Base-by-base conservation (phyloP, 345 rosid genomes). In the Linum lewisii region DNA sequence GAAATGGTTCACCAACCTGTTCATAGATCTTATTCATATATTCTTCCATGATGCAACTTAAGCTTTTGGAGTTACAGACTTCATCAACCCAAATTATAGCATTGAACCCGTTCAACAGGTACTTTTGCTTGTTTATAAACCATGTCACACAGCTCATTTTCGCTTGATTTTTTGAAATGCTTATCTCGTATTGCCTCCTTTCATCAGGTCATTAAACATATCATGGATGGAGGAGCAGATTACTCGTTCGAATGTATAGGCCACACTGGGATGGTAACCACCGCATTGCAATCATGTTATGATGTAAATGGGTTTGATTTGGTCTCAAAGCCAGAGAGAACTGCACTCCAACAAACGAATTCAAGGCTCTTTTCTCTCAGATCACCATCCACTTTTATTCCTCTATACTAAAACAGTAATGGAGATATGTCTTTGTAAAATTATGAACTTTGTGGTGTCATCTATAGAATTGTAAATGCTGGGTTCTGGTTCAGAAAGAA, bases 191-290 rank as follows among this genome's bases (percentile, higher is more conserved):
- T 59, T 21, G 50, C 60, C 51, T n/a, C 14, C 32, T n/a, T 24
- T 72, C 56, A 15, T 58, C 76, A 92, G 98, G 89, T 93, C 32
- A 81, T 93, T 56, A 84, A 82, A 74, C 72, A 71, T 54, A 79
- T 86, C 52, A 82, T 97, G 3, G 69, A 73, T 59, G 99, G 99
- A 63, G 99, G 99, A 29, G 85, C 88, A 1, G 99, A 89, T 72
- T 86, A 82, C 80, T 79, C 91, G 21, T 88, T 93, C 24, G 97
- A 93, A 76, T 93, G 97, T 58, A 70, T 79, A 2, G 99, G 97
- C 37, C 85, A 93, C 63, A 76, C 95, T 0, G 84, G 76, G 68
- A 70, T 78, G 69, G 67, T 82, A 60, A 80, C 94, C 13, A 79
- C 94, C 24, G 99, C 99, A 0, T 67, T 89, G 57, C 95, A 89